These are phyloP conservation scores for Inga oerstediana DNA, from an alignment of 306 rosid species.

Conservation along the genomic window DNA sequence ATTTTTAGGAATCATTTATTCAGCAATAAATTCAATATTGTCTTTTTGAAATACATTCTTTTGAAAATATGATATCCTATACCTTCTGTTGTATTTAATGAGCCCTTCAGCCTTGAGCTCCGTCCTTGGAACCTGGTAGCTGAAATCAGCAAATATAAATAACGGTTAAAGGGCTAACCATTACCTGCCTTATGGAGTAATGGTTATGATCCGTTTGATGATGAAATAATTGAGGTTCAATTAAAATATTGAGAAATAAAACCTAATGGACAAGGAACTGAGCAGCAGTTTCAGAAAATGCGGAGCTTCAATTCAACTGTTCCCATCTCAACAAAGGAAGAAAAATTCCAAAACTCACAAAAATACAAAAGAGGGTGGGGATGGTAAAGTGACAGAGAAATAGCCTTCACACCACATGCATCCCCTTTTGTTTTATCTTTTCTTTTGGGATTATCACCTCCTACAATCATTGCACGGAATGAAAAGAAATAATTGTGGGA, in stretches of 20 bases:
- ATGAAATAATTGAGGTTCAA: conserved; percentile 34
- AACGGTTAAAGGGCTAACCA: conserved; percentile 8
- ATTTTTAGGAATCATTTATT: not conserved
- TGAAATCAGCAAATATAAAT: conserved; percentile 13
- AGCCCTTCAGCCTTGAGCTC: conserved; percentile 11
- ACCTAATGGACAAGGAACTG: not conserved
- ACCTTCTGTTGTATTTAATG: conserved; percentile 11
- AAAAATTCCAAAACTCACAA: conserved; percentile 48
- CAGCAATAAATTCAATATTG: not conserved
- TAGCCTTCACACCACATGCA: conserved; percentile 75
- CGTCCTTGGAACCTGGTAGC: conserved; percentile 27
- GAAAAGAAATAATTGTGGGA: conserved; percentile 58
- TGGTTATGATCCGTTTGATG: conserved; percentile 21
- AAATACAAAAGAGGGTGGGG: conserved; percentile 49
- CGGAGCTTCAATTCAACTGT: conserved; percentile 46
- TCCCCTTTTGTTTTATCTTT: conserved; percentile 42
- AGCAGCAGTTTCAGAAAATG: conserved; percentile 40
- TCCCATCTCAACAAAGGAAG: conserved; percentile 39
- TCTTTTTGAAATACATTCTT: not conserved
- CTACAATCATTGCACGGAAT: conserved; percentile 71
- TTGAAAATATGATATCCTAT: not conserved
- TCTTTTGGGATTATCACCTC: conserved; percentile 55
- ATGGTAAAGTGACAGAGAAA: conserved; percentile 56
- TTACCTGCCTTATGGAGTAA: not conserved
- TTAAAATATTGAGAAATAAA: conserved; percentile 11